Conservation (phyloP, 73 alveolate species). For the Tetrahymena thermophila region DNA sequence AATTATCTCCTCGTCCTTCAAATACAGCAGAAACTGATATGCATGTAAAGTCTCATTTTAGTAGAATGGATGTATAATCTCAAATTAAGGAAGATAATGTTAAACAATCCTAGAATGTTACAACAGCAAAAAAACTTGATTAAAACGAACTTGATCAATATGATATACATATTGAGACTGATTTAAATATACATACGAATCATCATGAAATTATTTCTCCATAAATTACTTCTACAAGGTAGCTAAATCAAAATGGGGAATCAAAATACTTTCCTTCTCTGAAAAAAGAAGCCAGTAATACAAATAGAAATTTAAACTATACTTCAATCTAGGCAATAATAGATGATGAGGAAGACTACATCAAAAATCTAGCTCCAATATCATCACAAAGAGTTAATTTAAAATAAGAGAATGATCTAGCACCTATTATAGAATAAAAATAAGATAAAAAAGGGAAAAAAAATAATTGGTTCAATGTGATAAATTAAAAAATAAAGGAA, state of each 20-base stretch:
- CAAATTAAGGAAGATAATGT: neutral
- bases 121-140: neutral
- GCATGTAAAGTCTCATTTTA: neutral
- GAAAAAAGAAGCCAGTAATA: neutral
- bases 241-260: neutral
- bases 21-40: neutral
- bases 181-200: neutral
- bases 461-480: neutral
- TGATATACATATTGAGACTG: neutral
- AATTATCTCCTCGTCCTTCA: neutral
- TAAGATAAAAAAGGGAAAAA: neutral
- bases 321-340: neutral
- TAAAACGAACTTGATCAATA: neutral
- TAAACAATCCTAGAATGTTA: neutral
- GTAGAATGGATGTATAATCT: neutral
- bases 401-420: neutral
- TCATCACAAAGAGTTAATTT: neutral
- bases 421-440: neutral
- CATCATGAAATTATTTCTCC: neutral
- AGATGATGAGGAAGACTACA: neutral
- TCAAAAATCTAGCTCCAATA: neutral
- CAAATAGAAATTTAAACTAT: neutral
- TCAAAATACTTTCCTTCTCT: neutral
- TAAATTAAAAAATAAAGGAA: neutral
- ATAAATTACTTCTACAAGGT: neutral